Evolutionary conservation across 2,329 filamentous ascomycete species (phyloP), one percentile per base, ranked within the genome.

Genomic region (Cercospora zeae-maydis): DNA sequence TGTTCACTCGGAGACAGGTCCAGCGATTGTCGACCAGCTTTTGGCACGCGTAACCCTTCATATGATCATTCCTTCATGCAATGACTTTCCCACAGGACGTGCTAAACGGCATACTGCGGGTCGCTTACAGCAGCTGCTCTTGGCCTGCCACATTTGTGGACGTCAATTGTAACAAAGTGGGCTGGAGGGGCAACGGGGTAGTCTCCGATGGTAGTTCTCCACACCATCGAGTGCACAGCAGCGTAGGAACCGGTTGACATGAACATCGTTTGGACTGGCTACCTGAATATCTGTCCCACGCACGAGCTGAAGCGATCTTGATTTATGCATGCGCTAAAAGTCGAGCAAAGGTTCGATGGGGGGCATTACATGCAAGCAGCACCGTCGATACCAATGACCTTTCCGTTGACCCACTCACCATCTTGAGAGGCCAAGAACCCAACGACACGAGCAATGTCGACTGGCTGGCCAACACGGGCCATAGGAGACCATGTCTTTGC

Each of bases 391-490:
- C 80, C 80, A 66, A 82, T 80, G 72, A 83, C 78, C 77, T 83
- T 83, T 73, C 81, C 81, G 73, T 82, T 83, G 64, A 83, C 77
- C 82, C 73, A 82, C 72, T 88, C 79, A 74, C 84, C 74, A 75
- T 86, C 76, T 78, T 87, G 77, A 74, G 83, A 75, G 70, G 85
- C 74, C 75, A 87, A 69, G 81, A 84, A 79, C 78, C 83, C 85
- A 61, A 87, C 86, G 16, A 87, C 85, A 65, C 86, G 83, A 66
- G 86, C 87, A 74, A 89, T 85, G 73, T 89, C 87, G 72, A 87
- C 84, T 62, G 86, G 86, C 67, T 88, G 84, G 68, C 86, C 86
- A 63, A 88, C 86, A 72, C 86, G 84, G 78, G 83, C 81, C 69
- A 86, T 79, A 37, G 86, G 86, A 16, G 84, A 87, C 85, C 86